These are phyloP conservation scores for Vitis hybrid DNA, from an alignment of 177 flowering plant species.

Conservation along the genomic window DNA sequence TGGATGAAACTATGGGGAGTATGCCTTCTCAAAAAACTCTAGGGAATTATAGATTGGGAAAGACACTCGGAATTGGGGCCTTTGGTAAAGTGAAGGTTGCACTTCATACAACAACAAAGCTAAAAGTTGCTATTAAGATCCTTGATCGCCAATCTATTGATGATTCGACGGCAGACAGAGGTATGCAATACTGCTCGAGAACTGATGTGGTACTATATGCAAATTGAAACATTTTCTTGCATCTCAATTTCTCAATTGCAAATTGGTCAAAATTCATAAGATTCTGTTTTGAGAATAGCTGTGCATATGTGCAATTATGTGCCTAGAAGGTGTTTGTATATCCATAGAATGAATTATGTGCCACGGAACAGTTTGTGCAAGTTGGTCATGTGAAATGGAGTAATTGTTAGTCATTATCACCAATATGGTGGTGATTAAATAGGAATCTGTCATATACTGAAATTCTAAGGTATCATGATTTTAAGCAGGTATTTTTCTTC, in stretches of 20 bases:
- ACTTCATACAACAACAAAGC: slow-evolving; percentile 30
- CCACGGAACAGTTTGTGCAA: too few relatives aligned
- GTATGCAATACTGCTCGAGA: background rate
- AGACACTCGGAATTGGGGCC: slow-evolving; percentile 31
- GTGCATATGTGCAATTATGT: too few relatives aligned
- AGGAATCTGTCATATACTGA: too few relatives aligned
- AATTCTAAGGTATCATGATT: too few relatives aligned
- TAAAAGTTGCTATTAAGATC: slow-evolving; percentile 37
- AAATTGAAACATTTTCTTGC: background rate
- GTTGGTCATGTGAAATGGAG: too few relatives aligned
- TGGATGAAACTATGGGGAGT: background rate
- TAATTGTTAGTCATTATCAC: too few relatives aligned
- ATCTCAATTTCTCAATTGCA: background rate
- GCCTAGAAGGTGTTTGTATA: too few relatives aligned
- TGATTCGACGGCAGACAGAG: slow-evolving; percentile 22
- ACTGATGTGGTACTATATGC: background rate
- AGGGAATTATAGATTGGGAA: slow-evolving; percentile 22
- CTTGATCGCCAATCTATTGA: slow-evolving; percentile 14
- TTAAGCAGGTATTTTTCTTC: too few relatives aligned
- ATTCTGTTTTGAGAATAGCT: background rate
- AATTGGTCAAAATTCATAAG: background rate
- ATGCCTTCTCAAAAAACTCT: slow-evolving; percentile 5
- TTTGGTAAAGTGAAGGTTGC: slow-evolving; percentile 41
- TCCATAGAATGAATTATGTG: too few relatives aligned
- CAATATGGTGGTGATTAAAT: too few relatives aligned